Evolutionary conservation across 2,329 filamentous ascomycete genomes (phyloP).

Genomic region (Aspergillus ruber): DNA sequence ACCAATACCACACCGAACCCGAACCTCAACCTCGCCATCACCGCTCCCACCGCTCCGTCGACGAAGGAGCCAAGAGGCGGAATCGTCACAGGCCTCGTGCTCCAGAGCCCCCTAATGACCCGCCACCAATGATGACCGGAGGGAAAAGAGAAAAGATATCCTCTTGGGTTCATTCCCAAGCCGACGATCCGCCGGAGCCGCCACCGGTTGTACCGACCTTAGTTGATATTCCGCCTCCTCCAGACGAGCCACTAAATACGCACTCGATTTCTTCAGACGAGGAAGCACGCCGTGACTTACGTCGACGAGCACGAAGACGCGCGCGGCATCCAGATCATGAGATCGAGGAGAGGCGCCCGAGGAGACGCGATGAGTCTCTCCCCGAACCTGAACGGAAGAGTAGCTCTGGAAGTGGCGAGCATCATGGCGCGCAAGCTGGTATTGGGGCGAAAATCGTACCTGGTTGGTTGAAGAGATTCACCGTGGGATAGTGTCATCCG

Average conservation of each 20-base stretch:
- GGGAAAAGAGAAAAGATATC: conserved; percentile 44
- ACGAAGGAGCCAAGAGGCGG: conserved; percentile 21
- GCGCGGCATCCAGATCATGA: conserved; percentile 39
- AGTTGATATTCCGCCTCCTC: conserved; percentile 34
- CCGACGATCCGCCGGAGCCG: conserved; percentile 42
- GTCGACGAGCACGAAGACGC: conserved; percentile 33
- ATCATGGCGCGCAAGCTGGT: conserved; percentile 29
- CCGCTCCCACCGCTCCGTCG: conserved; percentile 21
- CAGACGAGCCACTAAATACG: conserved; percentile 20
- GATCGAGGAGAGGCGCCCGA: conserved; percentile 30
- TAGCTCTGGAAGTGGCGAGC: conserved; percentile 36
- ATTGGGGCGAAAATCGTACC: conserved; percentile 23
- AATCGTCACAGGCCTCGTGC: conserved; percentile 32
- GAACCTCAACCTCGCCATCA: conserved; percentile 17
- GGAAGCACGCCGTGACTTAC: conserved; percentile 32
- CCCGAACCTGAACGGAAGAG: conserved; percentile 29
- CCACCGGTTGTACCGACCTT: conserved; percentile 43
- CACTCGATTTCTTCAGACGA: conserved; percentile 39
- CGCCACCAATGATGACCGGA: conserved; percentile 26
- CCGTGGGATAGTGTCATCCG: conserved; percentile 4
- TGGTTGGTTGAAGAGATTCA: conserved; percentile 41
- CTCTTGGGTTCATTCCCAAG: conserved; percentile 45
- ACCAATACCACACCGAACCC: conserved; percentile 5
- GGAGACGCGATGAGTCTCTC: conserved; percentile 26
- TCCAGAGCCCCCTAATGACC: conserved; percentile 16